phyloP scores from a whole-genome alignment of 345 rosid species.

The Eucalyptus coolabah region DNA sequence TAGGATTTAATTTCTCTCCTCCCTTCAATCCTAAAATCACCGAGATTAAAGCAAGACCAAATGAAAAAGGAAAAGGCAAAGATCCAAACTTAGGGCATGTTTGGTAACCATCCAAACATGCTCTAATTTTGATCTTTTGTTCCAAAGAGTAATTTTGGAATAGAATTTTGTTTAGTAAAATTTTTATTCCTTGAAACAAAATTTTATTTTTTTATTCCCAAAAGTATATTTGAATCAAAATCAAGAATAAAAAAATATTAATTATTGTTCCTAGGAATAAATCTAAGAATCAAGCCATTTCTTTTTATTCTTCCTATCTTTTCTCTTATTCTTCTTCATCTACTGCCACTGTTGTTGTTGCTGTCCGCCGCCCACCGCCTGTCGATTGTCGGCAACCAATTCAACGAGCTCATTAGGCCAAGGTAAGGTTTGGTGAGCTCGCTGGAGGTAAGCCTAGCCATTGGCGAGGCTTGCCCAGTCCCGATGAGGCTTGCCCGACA shows the following conservation, averaged over 20 bases:
- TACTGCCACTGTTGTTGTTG: rapidly evolving
- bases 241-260: no score
- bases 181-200: rapidly evolving
- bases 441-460: rapidly evolving
- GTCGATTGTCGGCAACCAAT: rapidly evolving
- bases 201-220: no score
- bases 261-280: rapidly evolving
- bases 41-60: neutral
- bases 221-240: no score
- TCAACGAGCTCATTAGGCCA: rapidly evolving
- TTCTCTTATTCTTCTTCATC: no score
- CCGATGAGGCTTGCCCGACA: no score
- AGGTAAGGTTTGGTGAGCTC: rapidly evolving
- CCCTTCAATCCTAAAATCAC: neutral
- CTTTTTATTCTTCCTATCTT: no score
- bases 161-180: rapidly evolving
- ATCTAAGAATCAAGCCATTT: no score
- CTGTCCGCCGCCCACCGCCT: rapidly evolving
- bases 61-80: no score
- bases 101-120: no score
- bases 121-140: rapidly evolving
- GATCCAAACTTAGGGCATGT: no score
- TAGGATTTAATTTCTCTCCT: no score
- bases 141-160: rapidly evolving
- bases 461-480: rapidly evolving